Conservation (phyloP, 768 basidiomycete genomes). For the Stropharia rugosoannulata region DNA sequence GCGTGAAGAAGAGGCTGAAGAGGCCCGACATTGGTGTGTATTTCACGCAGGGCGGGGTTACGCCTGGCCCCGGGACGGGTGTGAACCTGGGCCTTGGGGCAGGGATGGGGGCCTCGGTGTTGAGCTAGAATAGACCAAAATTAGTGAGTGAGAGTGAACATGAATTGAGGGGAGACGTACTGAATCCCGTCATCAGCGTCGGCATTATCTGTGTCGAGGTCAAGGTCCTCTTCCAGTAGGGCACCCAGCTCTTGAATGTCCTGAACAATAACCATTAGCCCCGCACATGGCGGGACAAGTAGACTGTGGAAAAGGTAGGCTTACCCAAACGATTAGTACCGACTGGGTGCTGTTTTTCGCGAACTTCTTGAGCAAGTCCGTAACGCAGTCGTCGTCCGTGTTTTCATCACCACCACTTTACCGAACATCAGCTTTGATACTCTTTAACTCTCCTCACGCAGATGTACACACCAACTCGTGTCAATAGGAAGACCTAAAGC, state of each 20-base stretch:
- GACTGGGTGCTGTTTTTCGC: conserved; percentile 22
- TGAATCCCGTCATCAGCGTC: conserved; percentile 17
- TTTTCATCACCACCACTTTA: conserved; percentile 24
- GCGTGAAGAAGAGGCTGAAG: conserved; percentile 14
- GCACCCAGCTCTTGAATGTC: conserved; percentile 16
- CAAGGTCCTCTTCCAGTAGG: conserved; percentile 15
- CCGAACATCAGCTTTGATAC: neutral
- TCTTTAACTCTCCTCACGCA: neutral
- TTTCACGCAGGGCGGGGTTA: conserved; percentile 31
- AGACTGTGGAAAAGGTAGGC: neutral
- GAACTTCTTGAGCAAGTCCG: conserved; percentile 18
- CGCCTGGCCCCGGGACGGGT: neutral
- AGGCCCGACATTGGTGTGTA: conserved; percentile 49
- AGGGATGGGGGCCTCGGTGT: neutral
- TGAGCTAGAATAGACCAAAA: conserved; percentile 2
- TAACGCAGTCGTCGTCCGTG: conserved; percentile 24
- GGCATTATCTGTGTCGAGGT: conserved; percentile 17
- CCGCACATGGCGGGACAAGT: too few relatives aligned
- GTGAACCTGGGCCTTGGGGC: neutral
- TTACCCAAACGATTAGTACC: conserved; percentile 24
- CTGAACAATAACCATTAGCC: neutral
- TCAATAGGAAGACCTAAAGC: conserved; percentile 21
- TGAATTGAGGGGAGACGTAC: neutral
- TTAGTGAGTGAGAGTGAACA: neutral
- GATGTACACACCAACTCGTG: conserved; percentile 19